These are phyloP conservation scores for Spencermartinsiella ligniputridi DNA, from an alignment of 1,139 yeast species.

Conservation along the genomic window DNA sequence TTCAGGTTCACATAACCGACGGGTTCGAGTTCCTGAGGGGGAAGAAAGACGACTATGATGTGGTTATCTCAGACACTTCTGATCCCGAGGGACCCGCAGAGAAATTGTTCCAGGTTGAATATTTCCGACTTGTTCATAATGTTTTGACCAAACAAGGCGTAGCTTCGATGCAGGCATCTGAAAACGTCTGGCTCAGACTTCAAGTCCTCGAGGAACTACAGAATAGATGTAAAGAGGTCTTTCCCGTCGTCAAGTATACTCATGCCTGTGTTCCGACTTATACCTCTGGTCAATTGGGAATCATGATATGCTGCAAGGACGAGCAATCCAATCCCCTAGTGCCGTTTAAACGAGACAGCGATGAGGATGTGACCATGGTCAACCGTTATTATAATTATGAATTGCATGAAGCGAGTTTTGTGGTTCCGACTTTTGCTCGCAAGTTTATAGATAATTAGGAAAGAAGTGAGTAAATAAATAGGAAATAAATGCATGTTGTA, in stretches of 20 bases:
- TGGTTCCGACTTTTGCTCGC: constrained; percentile 84
- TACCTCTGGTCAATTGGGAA: constrained; percentile 94
- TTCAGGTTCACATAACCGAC: constrained; percentile 72
- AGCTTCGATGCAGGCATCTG: constrained; percentile 88
- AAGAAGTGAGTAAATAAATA: too few relatives aligned
- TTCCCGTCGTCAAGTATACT: constrained; percentile 71
- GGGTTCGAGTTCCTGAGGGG: constrained; percentile 76
- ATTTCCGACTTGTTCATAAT: constrained; percentile 65
- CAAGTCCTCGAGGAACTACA: constrained; percentile 58
- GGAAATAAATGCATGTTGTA: background rate
- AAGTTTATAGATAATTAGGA: constrained; percentile 17
- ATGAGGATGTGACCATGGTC: constrained; percentile 44
- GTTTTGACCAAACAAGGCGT: constrained; percentile 73
- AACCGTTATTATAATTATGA: constrained; percentile 69
- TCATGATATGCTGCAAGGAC: constrained; percentile 75
- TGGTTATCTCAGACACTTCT: constrained; percentile 90
- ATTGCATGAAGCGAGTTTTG: constrained; percentile 75
- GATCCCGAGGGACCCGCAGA: constrained; percentile 99
- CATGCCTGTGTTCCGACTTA: constrained; percentile 92
- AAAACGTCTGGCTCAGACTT: constrained; percentile 87
- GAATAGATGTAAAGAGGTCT: constrained; percentile 61
- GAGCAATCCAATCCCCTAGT: constrained; percentile 13
- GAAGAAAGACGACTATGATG: constrained; percentile 58
- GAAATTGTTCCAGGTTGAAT: constrained; percentile 78
- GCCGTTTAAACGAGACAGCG: constrained; percentile 41